phyloP scores from a whole-genome alignment of 345 rosid species.

The Firmiana major region DNA sequence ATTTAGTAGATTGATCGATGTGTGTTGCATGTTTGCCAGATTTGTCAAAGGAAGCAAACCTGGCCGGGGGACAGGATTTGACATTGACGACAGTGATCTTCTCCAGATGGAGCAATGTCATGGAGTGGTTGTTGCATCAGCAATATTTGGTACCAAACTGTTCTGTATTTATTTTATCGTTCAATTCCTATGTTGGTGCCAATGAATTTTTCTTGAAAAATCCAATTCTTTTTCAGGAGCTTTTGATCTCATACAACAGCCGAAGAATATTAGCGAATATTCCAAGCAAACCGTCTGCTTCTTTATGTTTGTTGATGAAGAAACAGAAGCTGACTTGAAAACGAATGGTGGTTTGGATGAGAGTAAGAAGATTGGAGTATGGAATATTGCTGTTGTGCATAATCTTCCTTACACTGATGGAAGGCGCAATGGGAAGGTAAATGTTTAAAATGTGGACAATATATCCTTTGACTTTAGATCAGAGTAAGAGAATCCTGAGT shows the following conservation, averaged over 20 bases:
- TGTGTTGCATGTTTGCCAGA: slow-evolving; percentile 33
- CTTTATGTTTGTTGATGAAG: slow-evolving; percentile 94
- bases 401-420: slow-evolving; percentile 87
- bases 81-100: slow-evolving; percentile 78
- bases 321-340: slow-evolving; percentile 80
- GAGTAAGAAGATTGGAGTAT: slow-evolving; percentile 66
- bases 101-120: slow-evolving; percentile 83
- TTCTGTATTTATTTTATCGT: slow-evolving; percentile 6
- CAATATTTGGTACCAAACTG: slow-evolving; percentile 75
- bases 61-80: slow-evolving; percentile 78
- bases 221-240: slow-evolving; percentile 53
- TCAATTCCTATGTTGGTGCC: slow-evolving; percentile 9
- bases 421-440: slow-evolving; percentile 95
- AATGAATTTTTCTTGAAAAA: slow-evolving; percentile 20
- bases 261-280: slow-evolving; percentile 71
- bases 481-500: neutral
- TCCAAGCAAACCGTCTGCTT: slow-evolving; percentile 78
- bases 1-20: slow-evolving; percentile 3
- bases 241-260: slow-evolving; percentile 87
- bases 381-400: slow-evolving; percentile 85
- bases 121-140: slow-evolving; percentile 92
- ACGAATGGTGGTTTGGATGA: slow-evolving; percentile 46
- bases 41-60: slow-evolving; percentile 88
- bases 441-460: neutral
- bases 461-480: neutral